A percentile compares a stretch with the other conserved stretches of the same genome.
phyloP scores from a whole-genome alignment of 768 basidiomycete genomes.

The Antrodiella citrinella region DNA sequence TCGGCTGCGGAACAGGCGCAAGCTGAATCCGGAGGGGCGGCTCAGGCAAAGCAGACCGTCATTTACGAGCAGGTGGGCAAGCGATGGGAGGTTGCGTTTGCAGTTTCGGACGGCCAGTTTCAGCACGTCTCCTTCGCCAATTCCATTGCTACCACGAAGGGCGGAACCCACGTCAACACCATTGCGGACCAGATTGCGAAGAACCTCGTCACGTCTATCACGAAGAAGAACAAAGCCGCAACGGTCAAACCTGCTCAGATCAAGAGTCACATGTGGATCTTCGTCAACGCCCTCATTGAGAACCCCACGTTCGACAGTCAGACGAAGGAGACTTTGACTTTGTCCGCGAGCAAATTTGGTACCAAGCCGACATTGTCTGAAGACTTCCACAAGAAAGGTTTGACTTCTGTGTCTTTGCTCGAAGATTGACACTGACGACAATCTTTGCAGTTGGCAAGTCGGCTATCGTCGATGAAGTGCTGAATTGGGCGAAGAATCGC shows the following conservation, averaged over 20 bases:
- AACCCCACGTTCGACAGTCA: conserved; percentile 99
- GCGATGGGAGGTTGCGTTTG: conserved; percentile 95
- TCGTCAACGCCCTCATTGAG: conserved; percentile 91
- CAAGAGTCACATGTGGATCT: conserved; percentile 98
- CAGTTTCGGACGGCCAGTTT: conserved; percentile 86
- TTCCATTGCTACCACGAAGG: conserved; percentile 93
- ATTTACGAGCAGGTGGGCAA: conserved; percentile 74
- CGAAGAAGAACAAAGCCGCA: conserved; percentile 98
- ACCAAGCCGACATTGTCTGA: conserved; percentile 79
- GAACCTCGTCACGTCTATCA: conserved; percentile 68
- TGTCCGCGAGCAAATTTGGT: conserved; percentile 84
- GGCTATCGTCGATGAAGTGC: conserved; percentile 80
- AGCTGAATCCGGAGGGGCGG: conserved; percentile 71
- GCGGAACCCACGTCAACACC: conserved; percentile 84
- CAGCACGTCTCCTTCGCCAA: conserved; percentile 98
- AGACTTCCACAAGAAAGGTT: conserved; percentile 95
- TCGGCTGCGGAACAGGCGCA: conserved; percentile 65
- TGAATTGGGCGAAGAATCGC: conserved; percentile 96
- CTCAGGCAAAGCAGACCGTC: conserved; percentile 64
- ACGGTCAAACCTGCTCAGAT: conserved; percentile 88
- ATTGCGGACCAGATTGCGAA: conserved; percentile 89
- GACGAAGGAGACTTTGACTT: conserved; percentile 92
- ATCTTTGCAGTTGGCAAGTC: conserved; percentile 67
- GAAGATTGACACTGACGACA: neutral
- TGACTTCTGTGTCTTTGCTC: conserved; percentile 13